Evolutionary conservation across 2,329 filamentous ascomycete genomes (phyloP), one percentile per base, ranked within the genome.

Genomic region (Penicillium polonicum): DNA sequence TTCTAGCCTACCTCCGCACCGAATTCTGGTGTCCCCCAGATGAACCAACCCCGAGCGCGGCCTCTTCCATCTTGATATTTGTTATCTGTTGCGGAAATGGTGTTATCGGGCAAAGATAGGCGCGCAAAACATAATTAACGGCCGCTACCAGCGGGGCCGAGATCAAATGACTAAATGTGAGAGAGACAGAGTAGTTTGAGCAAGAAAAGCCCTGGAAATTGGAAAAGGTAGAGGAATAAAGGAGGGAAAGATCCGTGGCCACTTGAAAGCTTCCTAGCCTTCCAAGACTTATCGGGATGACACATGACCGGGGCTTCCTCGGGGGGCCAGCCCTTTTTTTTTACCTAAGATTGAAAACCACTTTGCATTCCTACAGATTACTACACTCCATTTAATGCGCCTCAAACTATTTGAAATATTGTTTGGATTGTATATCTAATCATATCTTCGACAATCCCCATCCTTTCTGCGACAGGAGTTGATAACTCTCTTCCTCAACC

Each of bases 401-500:
- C 13, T 29, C 2, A 25, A 10, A 15, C 3, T 23, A n/a, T 35
- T 36, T 8, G 21, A 36, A 48, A 25, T 6, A n/a, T n/a, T 48
- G 10, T 45, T n/a, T 17, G 19, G 15, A 15, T 35, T 35, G 5
- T 48, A 23, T 23, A 31, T 31, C 15, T n/a, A 25, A 17, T n/a
- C 9, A 19, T 54, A 66, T 33, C 57, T 70, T 72, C 31, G 70
- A 56, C 60, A 70, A 71, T 29, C 81, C 81, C 83, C 83, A 85
- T 51, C 77, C 79, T 27, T 74, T 71, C 61, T 77, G 66, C 31
- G 67, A 74, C 64, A 86, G 62, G 73, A 80, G 74, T 29, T 63
- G 74, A 69, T 78, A 80, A n/a, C 82, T 78, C 63, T 83, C 81
- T n/a, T 76, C 72, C 54, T 78, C 73, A n/a, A 74, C 71, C 21